These are phyloP conservation scores for Poa annua DNA, from an alignment of 176 grass and related monocot species.

Conservation along the genomic window DNA sequence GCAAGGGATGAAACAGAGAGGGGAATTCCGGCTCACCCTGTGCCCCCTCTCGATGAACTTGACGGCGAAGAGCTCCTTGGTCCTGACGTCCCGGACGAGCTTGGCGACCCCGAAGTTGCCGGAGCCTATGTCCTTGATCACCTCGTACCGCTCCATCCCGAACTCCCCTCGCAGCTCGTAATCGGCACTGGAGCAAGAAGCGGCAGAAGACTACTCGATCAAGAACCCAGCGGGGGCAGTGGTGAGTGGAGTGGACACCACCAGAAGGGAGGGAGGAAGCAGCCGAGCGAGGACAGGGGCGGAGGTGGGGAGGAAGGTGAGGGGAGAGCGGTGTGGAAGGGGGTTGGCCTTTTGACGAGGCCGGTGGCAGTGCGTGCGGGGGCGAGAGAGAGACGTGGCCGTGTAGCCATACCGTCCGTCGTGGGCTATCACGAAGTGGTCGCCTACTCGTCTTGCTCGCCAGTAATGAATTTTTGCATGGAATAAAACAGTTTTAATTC, in stretches of 20 bases:
- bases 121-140: conserved; percentile 90
- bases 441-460: conserved; percentile 25
- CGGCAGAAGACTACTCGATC: background rate
- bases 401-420: conserved; percentile 46
- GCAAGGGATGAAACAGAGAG: background rate
- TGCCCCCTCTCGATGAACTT: conserved; percentile 96
- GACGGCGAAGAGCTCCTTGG: conserved; percentile 87
- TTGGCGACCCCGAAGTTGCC: conserved; percentile 98
- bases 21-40: conserved; percentile 19
- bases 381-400: conserved; percentile 33
- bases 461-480: background rate
- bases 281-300: background rate
- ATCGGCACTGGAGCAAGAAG: conserved; percentile 1
- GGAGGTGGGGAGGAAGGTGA: background rate
- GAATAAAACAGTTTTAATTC: background rate
- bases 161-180: background rate
- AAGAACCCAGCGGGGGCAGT: conserved; percentile 27
- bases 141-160: conserved; percentile 87
- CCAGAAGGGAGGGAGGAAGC: conserved; percentile 9
- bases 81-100: conserved; percentile 77
- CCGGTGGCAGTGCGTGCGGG: conserved; percentile 29
- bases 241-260: conserved; percentile 29
- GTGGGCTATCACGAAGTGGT: conserved; percentile 42
- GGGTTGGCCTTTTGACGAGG: conserved; percentile 42
- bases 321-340: conserved; percentile 14